Evolutionary conservation across 176 grass and related monocot species (phyloP).

Genomic region (Dendrocalamus sinicus): DNA sequence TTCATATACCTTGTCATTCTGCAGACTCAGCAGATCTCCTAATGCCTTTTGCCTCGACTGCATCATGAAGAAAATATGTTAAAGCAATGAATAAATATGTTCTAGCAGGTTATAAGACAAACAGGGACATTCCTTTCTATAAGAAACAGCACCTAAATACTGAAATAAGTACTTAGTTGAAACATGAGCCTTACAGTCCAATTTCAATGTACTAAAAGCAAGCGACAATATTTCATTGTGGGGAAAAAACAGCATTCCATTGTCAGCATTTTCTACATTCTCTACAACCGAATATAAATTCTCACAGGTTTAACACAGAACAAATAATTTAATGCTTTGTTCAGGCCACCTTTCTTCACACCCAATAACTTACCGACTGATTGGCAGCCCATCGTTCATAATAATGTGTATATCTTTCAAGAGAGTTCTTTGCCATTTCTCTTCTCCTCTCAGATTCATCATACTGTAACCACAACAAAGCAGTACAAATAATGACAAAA

Average conservation of each 20-base stretch:
- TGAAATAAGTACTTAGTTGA: constrained; percentile 18
- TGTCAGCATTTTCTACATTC: constrained; percentile 15
- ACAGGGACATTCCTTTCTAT: constrained; percentile 1
- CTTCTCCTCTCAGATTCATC: constrained; percentile 99
- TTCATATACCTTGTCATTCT: constrained; percentile 84
- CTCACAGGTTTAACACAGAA: background rate
- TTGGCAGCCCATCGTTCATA: constrained; percentile 99
- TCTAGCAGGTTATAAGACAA: background rate
- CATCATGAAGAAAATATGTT: constrained; percentile 33
- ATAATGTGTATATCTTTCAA: constrained; percentile 99
- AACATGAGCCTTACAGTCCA: constrained; percentile 17
- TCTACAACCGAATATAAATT: background rate
- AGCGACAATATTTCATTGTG: constrained; percentile 10
- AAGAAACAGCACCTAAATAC: constrained; percentile 13
- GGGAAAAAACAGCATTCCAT: background rate
- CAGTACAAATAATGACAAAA: constrained; percentile 23
- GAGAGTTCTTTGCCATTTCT: constrained; percentile 99
- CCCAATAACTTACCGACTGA: constrained; percentile 79
- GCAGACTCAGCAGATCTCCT: constrained; percentile 81
- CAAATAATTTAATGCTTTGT: constrained; percentile 12
- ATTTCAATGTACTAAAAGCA: background rate
- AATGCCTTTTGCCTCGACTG: constrained; percentile 98
- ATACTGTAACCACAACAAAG: constrained; percentile 66
- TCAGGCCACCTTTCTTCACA: constrained; percentile 18
- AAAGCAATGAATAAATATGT: constrained; percentile 29